Evolutionary conservation across 495 filamentous ascomycete genomes (phyloP).

Genomic region (Aspergillus panamensis): DNA sequence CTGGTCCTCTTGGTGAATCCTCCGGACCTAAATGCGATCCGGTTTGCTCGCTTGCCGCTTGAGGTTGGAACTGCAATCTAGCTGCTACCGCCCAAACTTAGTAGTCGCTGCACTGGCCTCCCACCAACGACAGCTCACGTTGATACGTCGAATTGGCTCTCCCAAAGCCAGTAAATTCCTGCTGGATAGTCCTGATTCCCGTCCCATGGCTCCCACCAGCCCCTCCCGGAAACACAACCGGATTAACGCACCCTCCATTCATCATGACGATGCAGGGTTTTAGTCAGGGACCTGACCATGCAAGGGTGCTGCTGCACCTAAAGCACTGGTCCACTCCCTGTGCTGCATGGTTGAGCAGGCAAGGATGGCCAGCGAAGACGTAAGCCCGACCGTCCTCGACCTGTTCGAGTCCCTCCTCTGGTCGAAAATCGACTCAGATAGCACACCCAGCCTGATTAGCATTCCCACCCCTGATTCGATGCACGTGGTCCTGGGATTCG

Average conservation of each 20-base stretch:
- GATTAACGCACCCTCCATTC: neutral
- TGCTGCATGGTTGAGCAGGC: conserved; percentile 17
- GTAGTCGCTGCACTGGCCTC: conserved; percentile 23
- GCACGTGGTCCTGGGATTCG: neutral
- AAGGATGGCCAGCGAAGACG: conserved; percentile 18
- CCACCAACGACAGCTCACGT: conserved; percentile 30
- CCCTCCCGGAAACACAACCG: neutral
- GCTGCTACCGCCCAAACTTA: conserved; percentile 22
- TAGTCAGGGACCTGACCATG: conserved; percentile 18
- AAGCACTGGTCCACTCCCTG: conserved; percentile 15
- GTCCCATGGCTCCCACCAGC: conserved; percentile 3
- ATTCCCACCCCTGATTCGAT: conserved; percentile 7
- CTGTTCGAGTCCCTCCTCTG: neutral
- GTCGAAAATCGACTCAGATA: no score
- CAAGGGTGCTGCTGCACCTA: conserved; percentile 18
- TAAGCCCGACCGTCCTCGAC: conserved; percentile 13
- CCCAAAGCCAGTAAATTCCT: neutral
- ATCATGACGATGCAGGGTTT: conserved; percentile 9
- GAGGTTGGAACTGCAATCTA: conserved; percentile 17
- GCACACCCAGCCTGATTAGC: neutral
- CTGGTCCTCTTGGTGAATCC: neutral
- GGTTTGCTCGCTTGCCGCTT: neutral
- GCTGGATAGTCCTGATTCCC: neutral
- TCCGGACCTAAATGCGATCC: neutral
- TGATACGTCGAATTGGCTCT: conserved; percentile 30